Conservation (phyloP, 805 yeast genomes). For the Diddensiella santjacobensis region DNA sequence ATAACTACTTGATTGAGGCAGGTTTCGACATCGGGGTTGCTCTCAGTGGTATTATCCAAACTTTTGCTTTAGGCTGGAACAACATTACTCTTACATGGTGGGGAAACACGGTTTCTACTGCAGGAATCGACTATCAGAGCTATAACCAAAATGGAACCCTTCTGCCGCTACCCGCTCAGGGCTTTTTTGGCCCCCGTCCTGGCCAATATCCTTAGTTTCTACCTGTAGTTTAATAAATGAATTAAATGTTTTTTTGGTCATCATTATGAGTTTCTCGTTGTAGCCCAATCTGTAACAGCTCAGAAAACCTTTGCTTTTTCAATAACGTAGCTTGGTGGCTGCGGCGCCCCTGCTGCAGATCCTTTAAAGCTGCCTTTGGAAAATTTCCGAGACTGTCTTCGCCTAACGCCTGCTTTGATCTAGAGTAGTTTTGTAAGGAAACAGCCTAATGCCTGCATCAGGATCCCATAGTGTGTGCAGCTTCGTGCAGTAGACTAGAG, state of each 20-base stretch:
- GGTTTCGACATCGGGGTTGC: conserved; percentile 63
- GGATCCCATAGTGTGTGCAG: no score
- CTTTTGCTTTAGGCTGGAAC: conserved; percentile 45
- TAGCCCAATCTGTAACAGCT: no score
- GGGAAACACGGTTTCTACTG: conserved; percentile 38
- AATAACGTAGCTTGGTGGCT: no score
- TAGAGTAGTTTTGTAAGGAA: no score
- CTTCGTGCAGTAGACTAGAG: no score
- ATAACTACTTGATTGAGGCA: conserved; percentile 50
- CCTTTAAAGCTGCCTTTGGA: no score
- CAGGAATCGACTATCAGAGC: conserved; percentile 16
- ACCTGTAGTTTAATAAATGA: neutral
- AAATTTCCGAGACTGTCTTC: no score
- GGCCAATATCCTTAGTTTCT: conserved; percentile 7
- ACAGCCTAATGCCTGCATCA: no score
- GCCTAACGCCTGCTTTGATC: no score
- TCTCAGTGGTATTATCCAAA: conserved; percentile 53
- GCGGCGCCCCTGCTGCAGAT: no score
- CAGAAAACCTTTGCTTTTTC: no score
- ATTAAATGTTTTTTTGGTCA: neutral
- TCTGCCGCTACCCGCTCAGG: conserved; percentile 19
- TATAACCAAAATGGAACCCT: conserved; percentile 11
- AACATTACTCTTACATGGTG: conserved; percentile 42
- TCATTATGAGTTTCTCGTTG: no score
- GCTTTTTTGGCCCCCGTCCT: conserved; percentile 20